Evolutionary conservation across 768 basidiomycete genomes (phyloP), one percentile per base, ranked within the genome.

Genomic region (Hysterangium stoloniferum): DNA sequence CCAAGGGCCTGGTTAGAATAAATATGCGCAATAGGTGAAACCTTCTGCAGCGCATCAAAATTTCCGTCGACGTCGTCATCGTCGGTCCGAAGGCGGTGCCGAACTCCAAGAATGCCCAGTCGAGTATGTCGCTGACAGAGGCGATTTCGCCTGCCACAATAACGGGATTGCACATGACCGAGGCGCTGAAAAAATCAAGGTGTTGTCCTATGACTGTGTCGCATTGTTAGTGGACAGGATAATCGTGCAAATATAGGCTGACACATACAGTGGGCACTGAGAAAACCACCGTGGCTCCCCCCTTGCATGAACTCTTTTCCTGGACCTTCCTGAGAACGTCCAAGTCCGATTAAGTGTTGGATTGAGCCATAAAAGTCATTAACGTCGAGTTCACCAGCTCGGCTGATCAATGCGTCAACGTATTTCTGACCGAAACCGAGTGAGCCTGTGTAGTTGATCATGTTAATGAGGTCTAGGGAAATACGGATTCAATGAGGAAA

Each of bases 281-380:
- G 66, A 60, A 82, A 86, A 1, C 84, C 84, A 0, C 84, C 84
- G 53, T 88, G 86, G 40, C 78, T 82, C 33, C 84, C 85, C 4
- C 85, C 84, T 45, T 66, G 66, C 1, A 84, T 59, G 27, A 83
- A 69, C 45, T 78, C 73, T 54, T 74, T 76, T 6, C 76, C 78
- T 15, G 64, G 64, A 1, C 73, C 76, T 12, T 69, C 60, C 36
- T 68, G 64, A 0, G 80, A 73, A 1, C 84, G 62, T 1, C 76
- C 76, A 4, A 73, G 61, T 12, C 64, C 58, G 28, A 80, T 64
- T 36, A 86, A 72, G 53, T 79, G 69, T 19, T 68, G 61, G 2
- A 74, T 71, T 1, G 79, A 71, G 6, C 71, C 75, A 15, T 82
- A 73, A 53, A 80, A 82, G 45, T 85, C 83, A 34, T 72, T 68